Conservation (phyloP, 2,329 filamentous ascomycete genomes). For the Exutisphaerella laricina region DNA sequence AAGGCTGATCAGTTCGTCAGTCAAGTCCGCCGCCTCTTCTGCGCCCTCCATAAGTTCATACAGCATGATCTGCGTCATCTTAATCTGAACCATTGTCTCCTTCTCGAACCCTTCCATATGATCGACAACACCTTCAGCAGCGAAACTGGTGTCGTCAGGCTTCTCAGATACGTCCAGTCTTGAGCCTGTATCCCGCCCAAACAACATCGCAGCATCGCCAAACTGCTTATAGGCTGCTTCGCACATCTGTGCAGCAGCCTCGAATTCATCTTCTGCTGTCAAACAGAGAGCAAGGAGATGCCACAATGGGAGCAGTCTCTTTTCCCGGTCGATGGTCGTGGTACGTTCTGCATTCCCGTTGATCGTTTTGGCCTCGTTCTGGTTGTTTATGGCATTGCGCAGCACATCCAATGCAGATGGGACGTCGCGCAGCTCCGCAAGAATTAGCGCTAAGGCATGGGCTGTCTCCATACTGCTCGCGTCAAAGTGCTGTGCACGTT, state of each 20-base stretch:
- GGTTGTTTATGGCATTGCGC: conserved; percentile 64
- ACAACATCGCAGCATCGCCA: conserved; percentile 62
- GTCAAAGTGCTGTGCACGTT: conserved; percentile 52
- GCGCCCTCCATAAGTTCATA: conserved; percentile 79
- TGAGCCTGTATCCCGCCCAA: conserved; percentile 53
- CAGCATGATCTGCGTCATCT: conserved; percentile 87
- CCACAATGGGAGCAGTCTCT: conserved; percentile 73
- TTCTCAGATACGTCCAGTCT: conserved; percentile 11
- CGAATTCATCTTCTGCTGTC: conserved; percentile 79
- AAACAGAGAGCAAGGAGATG: conserved; percentile 82
- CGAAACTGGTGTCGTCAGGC: conserved; percentile 12
- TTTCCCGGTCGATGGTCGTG: conserved; percentile 44
- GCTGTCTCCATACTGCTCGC: conserved; percentile 56
- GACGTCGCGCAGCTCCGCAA: conserved; percentile 81
- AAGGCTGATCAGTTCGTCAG: conserved; percentile 74
- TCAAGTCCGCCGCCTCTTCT: conserved; percentile 79
- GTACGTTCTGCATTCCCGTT: conserved; percentile 12
- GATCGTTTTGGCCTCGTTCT: conserved; percentile 15
- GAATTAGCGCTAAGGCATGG: conserved; percentile 75
- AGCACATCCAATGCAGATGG: conserved; percentile 74
- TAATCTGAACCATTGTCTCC: conserved; percentile 82
- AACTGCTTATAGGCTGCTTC: conserved; percentile 91
- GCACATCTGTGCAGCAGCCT: conserved; percentile 73
- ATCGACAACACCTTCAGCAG: conserved; percentile 56
- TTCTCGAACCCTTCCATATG: conserved; percentile 81